Base-by-base conservation (phyloP, 1,284 basidiomycete species). In the Sporisorium scitamineum region DNA sequence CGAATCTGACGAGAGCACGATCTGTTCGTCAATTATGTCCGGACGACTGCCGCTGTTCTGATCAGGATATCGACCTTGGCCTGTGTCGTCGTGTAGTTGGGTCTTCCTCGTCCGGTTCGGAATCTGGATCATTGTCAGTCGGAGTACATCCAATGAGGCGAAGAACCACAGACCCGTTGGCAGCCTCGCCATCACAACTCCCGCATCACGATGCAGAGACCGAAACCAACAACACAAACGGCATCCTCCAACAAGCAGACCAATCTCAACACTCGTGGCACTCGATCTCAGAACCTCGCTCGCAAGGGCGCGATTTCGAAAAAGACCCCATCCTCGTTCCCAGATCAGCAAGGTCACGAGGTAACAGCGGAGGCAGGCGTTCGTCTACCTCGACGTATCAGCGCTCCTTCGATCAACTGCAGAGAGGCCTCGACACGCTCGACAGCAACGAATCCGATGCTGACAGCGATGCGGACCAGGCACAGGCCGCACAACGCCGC, bases 1-100 rank as follows among this genome's bases (percentile, higher is more conserved):
- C 57, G 41, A 53, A 29, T 27, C 16, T 18, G n/a, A 42, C 39
- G 31, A 50, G 53, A 24, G 37, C 53, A 20, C 41, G 39, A 4
- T 18, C 34, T 13, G 34, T 8, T 16, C 51, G 58, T 14, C 61
- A 64, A 34, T 32, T 67, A 34, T 76, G 70, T 37, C 74, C 74
- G 3, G 66, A 51, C n/a, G 70, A 73, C 26, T 76, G 70, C 44
- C 66, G 74, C 45, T 76, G 74, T 53, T 76, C 74, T 2, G 74
- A 76, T 48, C 74, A 72, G 55, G 74, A 76, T 8, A 65, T 76
- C 29, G 62, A 72, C 37, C 55, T 69, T 10, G 74, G 58, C 7
- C 26, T 69, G 29, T 76, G 70, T 54, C 62, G 74, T 26, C 61
- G 74, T 41, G 70, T 64, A 2, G 63, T 58, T 5, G 61, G 31